Base-by-base conservation (phyloP, 2,329 filamentous ascomycete genomes). In the Fusarium denticulatum region DNA sequence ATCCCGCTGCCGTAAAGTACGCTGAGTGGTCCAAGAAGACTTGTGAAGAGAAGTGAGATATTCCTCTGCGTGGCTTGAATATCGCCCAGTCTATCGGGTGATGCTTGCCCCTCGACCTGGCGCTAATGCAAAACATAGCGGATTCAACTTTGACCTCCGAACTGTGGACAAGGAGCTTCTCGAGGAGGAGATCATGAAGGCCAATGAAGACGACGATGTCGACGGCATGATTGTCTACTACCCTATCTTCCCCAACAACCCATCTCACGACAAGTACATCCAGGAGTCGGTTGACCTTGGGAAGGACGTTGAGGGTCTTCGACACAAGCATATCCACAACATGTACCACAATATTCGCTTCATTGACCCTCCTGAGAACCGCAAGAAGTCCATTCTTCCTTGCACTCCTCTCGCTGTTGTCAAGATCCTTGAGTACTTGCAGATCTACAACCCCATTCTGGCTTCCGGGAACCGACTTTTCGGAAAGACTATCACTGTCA, bases 331-430 rank as follows among this genome's bases (percentile, higher is more conserved):
- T 85, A 93, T 98, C 80, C 95, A 96, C 89, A 99, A 99, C 88
- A 98, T 99, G 95, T 99, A 98, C 85, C 94, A 98, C 87, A 99
- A 99, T 85, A 90, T 97, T 78, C 94, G 96, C 74, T 98, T 95
- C 86, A 88, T 99, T 64, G 96, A 99, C 83, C 86, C 91, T 30
- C 92, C 92, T 9, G 83, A 87, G 47, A 93, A 94, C 82, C 87
- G 86, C 66, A 93, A 94, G 82, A 98, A 99, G 86, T 97, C 93
- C 55, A 94, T 98, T 75, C 86, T 99, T 59, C 96, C 96, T 10
- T 99, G 96, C 87, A 99, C 96, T 6, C 96, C 96, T 22, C 89
- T 99, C 30, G 96, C 96, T 32, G 93, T 97, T 68, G 94, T 98
- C 86, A 99, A 99, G 88, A 97, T 98, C 76, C 88, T 99, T 69